These are phyloP conservation scores for Globisporangium emineosum DNA, from an alignment of 352 stramenopile genomes.

Conservation along the genomic window DNA sequence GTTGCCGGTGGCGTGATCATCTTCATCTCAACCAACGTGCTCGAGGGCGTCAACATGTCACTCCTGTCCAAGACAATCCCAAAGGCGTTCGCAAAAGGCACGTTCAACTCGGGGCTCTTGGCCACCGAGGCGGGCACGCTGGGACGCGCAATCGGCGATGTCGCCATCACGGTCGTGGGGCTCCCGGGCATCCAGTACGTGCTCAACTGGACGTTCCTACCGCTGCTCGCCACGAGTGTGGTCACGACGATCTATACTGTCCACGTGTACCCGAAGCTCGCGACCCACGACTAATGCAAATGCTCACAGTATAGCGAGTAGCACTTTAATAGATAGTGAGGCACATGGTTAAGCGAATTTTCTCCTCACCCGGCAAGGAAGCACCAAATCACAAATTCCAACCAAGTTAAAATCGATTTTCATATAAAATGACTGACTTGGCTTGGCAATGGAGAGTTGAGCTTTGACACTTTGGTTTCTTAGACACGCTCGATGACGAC, in stretches of 20 bases:
- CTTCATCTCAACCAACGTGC: slow-evolving; percentile 91
- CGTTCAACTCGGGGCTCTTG: slow-evolving; percentile 94
- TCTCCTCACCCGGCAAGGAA: not conserved
- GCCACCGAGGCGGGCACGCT: slow-evolving; percentile 91
- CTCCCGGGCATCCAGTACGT: slow-evolving; percentile 80
- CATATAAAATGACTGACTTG: not conserved
- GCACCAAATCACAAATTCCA: not conserved
- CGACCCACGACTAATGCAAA: slow-evolving; percentile 40
- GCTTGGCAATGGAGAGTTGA: not conserved
- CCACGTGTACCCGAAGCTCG: slow-evolving; percentile 67
- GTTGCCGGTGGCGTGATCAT: slow-evolving; percentile 86
- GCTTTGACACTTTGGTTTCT: not conserved
- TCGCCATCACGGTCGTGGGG: slow-evolving; percentile 81
- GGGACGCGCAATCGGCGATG: slow-evolving; percentile 82
- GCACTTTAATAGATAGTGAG: slow-evolving; percentile 1
- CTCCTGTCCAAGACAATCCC: slow-evolving; percentile 93
- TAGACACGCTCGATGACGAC: slow-evolving; percentile 90
- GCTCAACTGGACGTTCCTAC: slow-evolving; percentile 81
- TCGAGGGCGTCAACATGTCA: slow-evolving; percentile 93
- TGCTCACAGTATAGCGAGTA: not conserved
- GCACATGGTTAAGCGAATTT: not conserved
- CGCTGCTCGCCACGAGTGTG: slow-evolving; percentile 51
- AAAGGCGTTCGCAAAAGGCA: slow-evolving; percentile 89
- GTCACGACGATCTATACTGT: slow-evolving; percentile 69
- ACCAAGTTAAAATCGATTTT: not conserved